Conservation (phyloP, 345 rosid genomes). For the Crucihimalaya himalaica region DNA sequence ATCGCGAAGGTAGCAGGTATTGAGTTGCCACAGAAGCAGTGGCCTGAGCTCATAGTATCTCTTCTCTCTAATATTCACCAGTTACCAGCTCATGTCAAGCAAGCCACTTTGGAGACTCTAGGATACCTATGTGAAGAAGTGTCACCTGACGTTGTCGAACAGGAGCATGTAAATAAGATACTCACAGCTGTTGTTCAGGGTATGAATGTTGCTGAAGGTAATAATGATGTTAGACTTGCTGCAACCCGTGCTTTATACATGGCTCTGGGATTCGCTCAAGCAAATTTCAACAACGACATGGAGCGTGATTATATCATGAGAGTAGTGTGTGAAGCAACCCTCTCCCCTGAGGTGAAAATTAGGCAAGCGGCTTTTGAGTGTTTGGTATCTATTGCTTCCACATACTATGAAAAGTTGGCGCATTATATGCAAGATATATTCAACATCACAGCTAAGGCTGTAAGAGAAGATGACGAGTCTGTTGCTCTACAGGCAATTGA, state of each 20-base stretch:
- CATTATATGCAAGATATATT: conserved; percentile 61
- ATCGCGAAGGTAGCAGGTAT: conserved; percentile 74
- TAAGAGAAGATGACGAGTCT: conserved; percentile 61
- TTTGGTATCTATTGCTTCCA: conserved; percentile 65
- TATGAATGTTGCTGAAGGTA: conserved; percentile 59
- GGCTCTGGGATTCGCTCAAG: conserved; percentile 72
- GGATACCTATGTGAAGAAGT: conserved; percentile 81
- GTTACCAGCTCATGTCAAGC: conserved; percentile 64
- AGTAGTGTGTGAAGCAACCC: conserved; percentile 66
- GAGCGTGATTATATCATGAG: conserved; percentile 74
- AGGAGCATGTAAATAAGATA: conserved; percentile 77
- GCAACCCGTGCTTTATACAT: conserved; percentile 62
- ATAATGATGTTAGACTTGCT: conserved; percentile 64
- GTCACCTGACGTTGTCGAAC: conserved; percentile 69
- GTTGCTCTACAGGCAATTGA: conserved; percentile 72
- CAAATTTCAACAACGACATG: conserved; percentile 64
- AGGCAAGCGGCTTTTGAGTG: conserved; percentile 71
- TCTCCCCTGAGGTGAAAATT: conserved; percentile 57
- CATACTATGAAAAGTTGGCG: conserved; percentile 57
- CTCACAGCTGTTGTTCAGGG: conserved; percentile 75
- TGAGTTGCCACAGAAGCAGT: conserved; percentile 77
- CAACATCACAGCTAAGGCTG: conserved; percentile 63
- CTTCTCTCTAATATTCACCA: conserved; percentile 70
- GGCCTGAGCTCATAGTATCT: conserved; percentile 72
- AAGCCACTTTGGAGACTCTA: conserved; percentile 77